Percentiles rank a stretch among this genome's conserved stretches.
Conservation (phyloP, 164 flowering plant genomes). For the Cinnamomum micranthum region DNA sequence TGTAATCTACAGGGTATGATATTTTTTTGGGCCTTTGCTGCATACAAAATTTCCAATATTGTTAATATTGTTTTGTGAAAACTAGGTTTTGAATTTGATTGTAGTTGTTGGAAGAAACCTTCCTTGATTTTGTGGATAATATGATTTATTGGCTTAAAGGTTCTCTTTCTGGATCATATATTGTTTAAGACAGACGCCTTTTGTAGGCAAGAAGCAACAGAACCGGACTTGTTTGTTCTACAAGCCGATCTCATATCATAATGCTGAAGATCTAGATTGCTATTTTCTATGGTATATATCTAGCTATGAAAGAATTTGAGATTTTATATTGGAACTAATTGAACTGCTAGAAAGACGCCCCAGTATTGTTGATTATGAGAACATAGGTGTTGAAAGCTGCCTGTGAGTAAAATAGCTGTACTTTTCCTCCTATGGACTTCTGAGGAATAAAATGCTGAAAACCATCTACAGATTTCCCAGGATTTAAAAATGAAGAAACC, state of each 20-base stretch:
- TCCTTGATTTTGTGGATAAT: not conserved
- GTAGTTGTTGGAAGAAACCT: no score
- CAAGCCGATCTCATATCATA: not conserved
- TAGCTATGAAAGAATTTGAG: not conserved
- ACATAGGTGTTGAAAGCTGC: no score
- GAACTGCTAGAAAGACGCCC: no score
- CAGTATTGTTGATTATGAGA: no score
- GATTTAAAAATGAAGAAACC: no score
- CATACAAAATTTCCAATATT: not conserved
- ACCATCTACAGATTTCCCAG: no score
- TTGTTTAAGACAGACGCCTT: no score
- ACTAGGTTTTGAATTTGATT: not conserved
- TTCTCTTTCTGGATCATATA: not conserved
- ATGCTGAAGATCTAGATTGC: not conserved
- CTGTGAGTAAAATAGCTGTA: no score
- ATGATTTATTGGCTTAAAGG: not conserved
- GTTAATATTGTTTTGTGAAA: not conserved
- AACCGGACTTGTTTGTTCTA: not conserved
- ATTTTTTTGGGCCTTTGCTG: not conserved
- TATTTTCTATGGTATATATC: not conserved
- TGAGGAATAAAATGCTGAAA: no score
- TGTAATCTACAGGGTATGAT: constrained; percentile 71
- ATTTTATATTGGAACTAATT: not conserved
- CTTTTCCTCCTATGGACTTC: no score
- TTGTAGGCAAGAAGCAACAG: not conserved